Percentiles rank a stretch among this genome's conserved stretches.
Conservation (phyloP, 2,329 filamentous ascomycete species). For the Hypomyces rosellus region DNA sequence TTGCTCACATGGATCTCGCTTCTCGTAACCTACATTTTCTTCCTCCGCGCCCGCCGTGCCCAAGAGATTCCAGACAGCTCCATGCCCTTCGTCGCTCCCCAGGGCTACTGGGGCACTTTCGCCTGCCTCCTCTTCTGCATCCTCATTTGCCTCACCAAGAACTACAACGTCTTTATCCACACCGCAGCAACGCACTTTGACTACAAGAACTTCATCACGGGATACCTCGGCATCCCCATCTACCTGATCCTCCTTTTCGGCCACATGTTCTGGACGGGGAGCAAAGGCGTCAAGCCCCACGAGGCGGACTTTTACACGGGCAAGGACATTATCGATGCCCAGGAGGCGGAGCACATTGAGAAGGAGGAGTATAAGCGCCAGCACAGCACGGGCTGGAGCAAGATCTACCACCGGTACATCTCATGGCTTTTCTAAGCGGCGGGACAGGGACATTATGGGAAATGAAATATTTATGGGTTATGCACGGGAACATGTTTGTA, state of each 20-base stretch:
- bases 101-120: conserved; percentile 65
- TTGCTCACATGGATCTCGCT: conserved; percentile 63
- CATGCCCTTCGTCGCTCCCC: conserved; percentile 61
- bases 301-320: conserved; percentile 65
- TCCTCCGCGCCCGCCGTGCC: conserved; percentile 55
- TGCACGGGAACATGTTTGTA: too few relatives aligned
- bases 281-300: conserved; percentile 47
- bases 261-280: conserved; percentile 54
- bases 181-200: conserved; percentile 50
- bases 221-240: conserved; percentile 69
- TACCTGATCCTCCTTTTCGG: conserved; percentile 65
- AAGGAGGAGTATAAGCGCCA: conserved; percentile 24
- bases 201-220: conserved; percentile 72
- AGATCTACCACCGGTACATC: conserved; percentile 33
- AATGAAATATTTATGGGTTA: too few relatives aligned
- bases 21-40: conserved; percentile 61
- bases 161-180: conserved; percentile 64
- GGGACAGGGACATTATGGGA: too few relatives aligned
- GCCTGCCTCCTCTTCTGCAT: conserved; percentile 62
- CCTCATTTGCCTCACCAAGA: conserved; percentile 75
- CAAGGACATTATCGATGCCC: conserved; percentile 66
- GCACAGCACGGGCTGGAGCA: conserved; percentile 20
- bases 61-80: conserved; percentile 50
- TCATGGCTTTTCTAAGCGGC: conserved; percentile 30
- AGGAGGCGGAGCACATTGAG: conserved; percentile 63